Base-by-base conservation (phyloP, 345 rosid species). In the Syzygium aromaticum region DNA sequence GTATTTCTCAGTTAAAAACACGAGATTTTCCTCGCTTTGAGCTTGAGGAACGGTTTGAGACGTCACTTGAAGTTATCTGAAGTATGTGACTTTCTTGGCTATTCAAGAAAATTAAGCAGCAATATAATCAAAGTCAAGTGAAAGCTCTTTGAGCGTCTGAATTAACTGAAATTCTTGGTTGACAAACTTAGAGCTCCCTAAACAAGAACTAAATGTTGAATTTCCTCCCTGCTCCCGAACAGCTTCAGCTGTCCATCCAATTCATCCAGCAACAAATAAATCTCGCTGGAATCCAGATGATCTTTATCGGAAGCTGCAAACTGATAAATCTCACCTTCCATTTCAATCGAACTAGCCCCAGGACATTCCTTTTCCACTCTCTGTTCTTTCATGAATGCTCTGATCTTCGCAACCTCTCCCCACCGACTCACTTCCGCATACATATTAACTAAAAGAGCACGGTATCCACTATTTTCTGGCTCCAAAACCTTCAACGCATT, bases 341-440 rank as follows among this genome's bases (percentile, higher is more conserved):
- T 54, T 93, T 91, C 95, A 73, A 96, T 94, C 94, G 90, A 95
- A 90, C 98, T 96, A 61, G 92, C 91, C 56, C 97, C 99, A 7
- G 97, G 96, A 90, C 89, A 85, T 78, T 88, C 93, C 93, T 88
- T 93, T 95, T 77, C 94, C 88, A 59, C 53, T 22, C 80, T 61
- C 82, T 28, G 49, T 85, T 93, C 92, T 89, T 91, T 93, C 96
- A 94, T 95, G 77, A 63, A 84, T 84, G 90, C 92, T 86, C 96
- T 93, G 52, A 94, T 86, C 91, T 89, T 92, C 61, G 92, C 92
- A 77, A 93, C 95, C 88, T 95, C 95, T 77, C 89, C 86, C 98
- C 99, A 96, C 90, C 93, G 88, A 63, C 91, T 91, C 86, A 89
- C 92, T 90, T 93, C 95, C 54, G 96, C 97, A 84, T 94, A 91